Conservation (phyloP, 2,329 filamentous ascomycete species). For the Aureobasidium sp. region DNA sequence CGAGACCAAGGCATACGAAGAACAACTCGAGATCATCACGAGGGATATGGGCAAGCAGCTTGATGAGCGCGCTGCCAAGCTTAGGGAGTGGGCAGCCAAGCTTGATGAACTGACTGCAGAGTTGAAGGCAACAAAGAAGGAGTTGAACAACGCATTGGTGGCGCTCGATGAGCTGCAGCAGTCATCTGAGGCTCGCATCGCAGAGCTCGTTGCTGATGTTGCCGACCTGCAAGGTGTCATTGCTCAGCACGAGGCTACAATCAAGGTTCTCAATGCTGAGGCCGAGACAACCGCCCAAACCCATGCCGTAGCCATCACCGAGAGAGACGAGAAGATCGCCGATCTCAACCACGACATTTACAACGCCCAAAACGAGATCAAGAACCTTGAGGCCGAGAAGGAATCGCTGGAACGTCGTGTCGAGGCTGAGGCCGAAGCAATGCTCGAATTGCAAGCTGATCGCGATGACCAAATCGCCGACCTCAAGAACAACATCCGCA, state of each 20-base stretch:
- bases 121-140: conserved; percentile 15
- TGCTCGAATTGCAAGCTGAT: conserved; percentile 26
- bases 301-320: conserved; percentile 24
- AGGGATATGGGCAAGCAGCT: conserved; percentile 17
- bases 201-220: conserved; percentile 21
- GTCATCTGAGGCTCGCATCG: conserved; percentile 17
- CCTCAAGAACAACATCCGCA: conserved; percentile 21
- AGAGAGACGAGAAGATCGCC: conserved; percentile 25
- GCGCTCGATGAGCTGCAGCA: conserved; percentile 20
- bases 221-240: conserved; percentile 18
- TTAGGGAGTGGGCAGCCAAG: conserved; percentile 18
- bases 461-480: conserved; percentile 25
- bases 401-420: conserved; percentile 26
- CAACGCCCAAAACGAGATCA: conserved; percentile 14
- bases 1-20: conserved; percentile 27
- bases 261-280: conserved; percentile 20
- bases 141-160: conserved; percentile 19
- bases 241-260: conserved; percentile 17
- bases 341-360: conserved; percentile 18
- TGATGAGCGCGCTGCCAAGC: conserved; percentile 22
- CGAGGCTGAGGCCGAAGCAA: conserved; percentile 25
- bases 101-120: conserved; percentile 16
- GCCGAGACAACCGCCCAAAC: conserved; percentile 17
- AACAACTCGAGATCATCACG: conserved; percentile 26
- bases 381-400: conserved; percentile 21